Base-by-base conservation (phyloP, 148 eudicot species). In the Fagopyrum tataricum region DNA sequence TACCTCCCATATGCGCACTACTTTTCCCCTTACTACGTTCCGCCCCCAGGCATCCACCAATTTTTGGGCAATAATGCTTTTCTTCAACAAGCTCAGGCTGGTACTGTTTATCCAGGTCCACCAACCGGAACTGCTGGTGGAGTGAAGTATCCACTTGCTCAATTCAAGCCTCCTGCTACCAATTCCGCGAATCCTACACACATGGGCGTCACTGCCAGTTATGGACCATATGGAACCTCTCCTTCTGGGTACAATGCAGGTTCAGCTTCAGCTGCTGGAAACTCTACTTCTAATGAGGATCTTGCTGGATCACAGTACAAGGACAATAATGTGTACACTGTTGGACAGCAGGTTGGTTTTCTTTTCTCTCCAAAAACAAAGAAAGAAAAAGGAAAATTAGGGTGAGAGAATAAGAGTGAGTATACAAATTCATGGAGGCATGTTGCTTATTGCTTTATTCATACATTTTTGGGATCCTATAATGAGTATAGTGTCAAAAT, bases 261-360 rank as follows among this genome's bases (percentile, higher is more conserved):
- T 75, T 77, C 92, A 51, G 74, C 84, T 43, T 59, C 84, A 44
- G 56, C 85, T 44, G 78, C 86, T 70, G 96, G 89, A 67, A 90
- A 91, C 73, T 77, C 87, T 44, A 76, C 79, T 48, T 77, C 88
- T 73, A 90, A 77, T 70, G 98, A 90, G 74, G 93, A 92, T 81
- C 85, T 82, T 67, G 76, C 77, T 42, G 77, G 86, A 43, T 78
- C 91, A 66, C 95, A 90, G 76, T 84, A 82, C 74, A 92, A 92
- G 85, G 98, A 92, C 59, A 87, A 44, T 59, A 88, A 92, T 76
- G 72, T 85, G 58, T 88, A 88, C 76, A 75, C 78, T 41, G 81
- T 81, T 76, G 91, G 90, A 48, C 96, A 90, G 80, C 97, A 92
- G 96, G 98, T 92, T 78, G 74, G 93, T 72, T 78, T 55, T 67